These are phyloP conservation scores for Cyathus pygmaeus DNA, from an alignment of 1,284 basidiomycete genomes.

Conservation along the genomic window DNA sequence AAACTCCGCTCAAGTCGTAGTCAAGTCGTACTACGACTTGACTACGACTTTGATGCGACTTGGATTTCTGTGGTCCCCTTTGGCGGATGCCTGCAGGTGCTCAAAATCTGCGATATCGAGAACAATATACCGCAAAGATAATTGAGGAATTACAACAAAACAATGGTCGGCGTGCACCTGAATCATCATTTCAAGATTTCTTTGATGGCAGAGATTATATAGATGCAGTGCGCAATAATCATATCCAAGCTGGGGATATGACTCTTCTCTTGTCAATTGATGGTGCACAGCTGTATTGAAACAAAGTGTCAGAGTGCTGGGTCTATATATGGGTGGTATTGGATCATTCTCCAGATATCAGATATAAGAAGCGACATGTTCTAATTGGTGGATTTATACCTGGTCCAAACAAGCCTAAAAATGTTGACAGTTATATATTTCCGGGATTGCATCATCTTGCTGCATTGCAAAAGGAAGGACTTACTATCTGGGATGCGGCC, in stretches of 20 bases:
- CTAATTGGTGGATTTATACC: conserved; percentile 38
- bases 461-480: conserved; percentile 38
- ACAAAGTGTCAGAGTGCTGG: conserved; percentile 43
- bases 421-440: conserved; percentile 49
- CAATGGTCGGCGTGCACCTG: neutral
- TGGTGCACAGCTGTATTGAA: conserved; percentile 44
- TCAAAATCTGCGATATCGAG: conserved; percentile 10
- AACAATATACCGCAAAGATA: conserved; percentile 7
- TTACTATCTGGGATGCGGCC: conserved; percentile 40
- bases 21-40: too few relatives aligned
- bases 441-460: conserved; percentile 43
- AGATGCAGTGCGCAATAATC: conserved; percentile 14
- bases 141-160: conserved; percentile 1
- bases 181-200: conserved; percentile 20
- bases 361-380: conserved; percentile 32
- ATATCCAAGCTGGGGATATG: conserved; percentile 34
- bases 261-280: conserved; percentile 39
- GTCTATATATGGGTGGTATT: conserved; percentile 37
- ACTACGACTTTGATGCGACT: too few relatives aligned
- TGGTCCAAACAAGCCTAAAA: conserved; percentile 45
- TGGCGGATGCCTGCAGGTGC: conserved; percentile 7
- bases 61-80: conserved; percentile 11
- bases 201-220: conserved; percentile 25
- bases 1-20: too few relatives aligned
- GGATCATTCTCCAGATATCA: conserved; percentile 18